phyloP scores from a whole-genome alignment of 108 stramenopile genomes.

The Heterococcus sp. region DNA sequence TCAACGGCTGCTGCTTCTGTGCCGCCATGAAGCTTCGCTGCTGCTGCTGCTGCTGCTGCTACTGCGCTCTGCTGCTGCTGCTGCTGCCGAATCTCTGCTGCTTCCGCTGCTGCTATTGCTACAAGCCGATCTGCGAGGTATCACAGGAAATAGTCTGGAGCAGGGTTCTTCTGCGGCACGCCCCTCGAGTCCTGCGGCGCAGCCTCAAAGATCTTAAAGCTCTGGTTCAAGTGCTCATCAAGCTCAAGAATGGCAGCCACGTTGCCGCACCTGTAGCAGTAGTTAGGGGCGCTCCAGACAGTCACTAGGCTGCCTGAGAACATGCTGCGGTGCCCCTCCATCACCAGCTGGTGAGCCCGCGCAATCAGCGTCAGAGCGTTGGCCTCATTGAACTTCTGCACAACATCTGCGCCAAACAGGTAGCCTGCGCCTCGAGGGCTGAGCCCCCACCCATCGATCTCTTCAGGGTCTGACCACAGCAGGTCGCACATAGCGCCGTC shows the following conservation, averaged over 20 bases:
- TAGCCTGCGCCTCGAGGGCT: conserved; percentile 93
- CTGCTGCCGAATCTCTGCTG: too few species aligned
- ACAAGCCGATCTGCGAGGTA: too few species aligned
- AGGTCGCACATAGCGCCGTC: conserved; percentile 98
- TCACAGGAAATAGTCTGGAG: conserved; percentile 97
- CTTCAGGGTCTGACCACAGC: conserved; percentile 96
- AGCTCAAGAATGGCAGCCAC: conserved; percentile 96
- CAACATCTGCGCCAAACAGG: conserved; percentile 64
- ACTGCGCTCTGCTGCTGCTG: too few species aligned
- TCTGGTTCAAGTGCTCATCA: conserved; percentile 61
- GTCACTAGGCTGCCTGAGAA: conserved; percentile 88
- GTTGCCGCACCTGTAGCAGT: conserved; percentile 98
- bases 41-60: too few species aligned
- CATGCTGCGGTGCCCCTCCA: conserved; percentile 95
- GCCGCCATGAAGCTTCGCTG: too few species aligned
- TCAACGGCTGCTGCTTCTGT: too few species aligned
- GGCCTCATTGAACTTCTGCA: conserved; percentile 62
- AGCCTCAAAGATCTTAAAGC: conserved; percentile 72
- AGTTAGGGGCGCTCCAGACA: conserved; percentile 94
- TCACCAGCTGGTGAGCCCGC: conserved; percentile 93
- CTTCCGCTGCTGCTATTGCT: too few species aligned
- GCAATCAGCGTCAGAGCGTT: conserved; percentile 83
- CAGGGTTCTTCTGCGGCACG: conserved; percentile 86
- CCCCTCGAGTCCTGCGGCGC: conserved; percentile 93
- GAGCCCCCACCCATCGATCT: conserved; percentile 92